These are phyloP conservation scores for Suhomyces kilbournensis DNA, from an alignment of 805 yeast species.

Conservation along the genomic window DNA sequence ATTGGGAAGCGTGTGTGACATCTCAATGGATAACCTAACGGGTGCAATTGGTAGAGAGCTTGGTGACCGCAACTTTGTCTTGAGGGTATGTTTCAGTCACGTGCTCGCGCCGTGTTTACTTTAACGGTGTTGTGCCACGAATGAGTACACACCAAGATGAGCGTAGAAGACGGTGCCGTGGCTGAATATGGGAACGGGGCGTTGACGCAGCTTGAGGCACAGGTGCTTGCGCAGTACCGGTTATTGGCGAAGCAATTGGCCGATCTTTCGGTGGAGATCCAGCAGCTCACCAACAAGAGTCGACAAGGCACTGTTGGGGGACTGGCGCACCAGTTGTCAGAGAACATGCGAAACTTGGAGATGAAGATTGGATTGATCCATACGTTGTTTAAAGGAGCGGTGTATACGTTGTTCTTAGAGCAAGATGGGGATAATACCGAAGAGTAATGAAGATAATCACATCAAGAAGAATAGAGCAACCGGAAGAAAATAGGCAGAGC, in stretches of 20 bases:
- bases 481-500: too few relatives aligned
- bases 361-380: constrained; percentile 61
- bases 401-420: constrained; percentile 60
- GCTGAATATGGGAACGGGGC: constrained; percentile 4
- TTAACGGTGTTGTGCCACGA: too few relatives aligned
- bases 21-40: background rate
- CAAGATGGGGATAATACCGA: constrained; percentile 26
- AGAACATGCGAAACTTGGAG: constrained; percentile 58
- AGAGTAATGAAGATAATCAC: too few relatives aligned
- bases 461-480: too few relatives aligned
- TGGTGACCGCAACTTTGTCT: background rate
- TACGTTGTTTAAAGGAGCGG: constrained; percentile 67
- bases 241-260: constrained; percentile 31
- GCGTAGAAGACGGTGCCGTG: background rate
- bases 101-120: background rate
- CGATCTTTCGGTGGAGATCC: constrained; percentile 31
- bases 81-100: background rate
- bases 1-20: constrained; percentile 1
- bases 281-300: constrained; percentile 20
- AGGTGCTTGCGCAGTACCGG: constrained; percentile 39
- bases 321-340: constrained; percentile 33
- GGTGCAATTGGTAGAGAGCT: too few relatives aligned
- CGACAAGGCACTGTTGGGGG: constrained; percentile 11
- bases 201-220: constrained; percentile 29
- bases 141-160: background rate